Conservation (phyloP, 164 flowering plant genomes). For the Platanus orientalis region DNA sequence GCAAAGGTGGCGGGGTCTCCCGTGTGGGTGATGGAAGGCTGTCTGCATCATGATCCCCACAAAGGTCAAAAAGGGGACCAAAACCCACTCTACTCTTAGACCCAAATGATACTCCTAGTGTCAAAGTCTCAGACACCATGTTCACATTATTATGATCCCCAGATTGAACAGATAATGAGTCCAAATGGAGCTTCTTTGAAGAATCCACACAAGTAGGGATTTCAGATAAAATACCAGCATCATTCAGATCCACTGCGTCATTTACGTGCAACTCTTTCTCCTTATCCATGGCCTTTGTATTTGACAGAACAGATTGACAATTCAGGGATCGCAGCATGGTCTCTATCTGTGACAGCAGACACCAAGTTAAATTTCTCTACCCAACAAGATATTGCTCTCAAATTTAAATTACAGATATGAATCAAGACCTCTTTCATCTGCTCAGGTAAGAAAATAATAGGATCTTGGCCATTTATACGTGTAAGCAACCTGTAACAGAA, state of each 20-base stretch:
- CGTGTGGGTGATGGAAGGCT: slow-evolving; percentile 96
- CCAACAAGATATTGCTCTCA: neutral
- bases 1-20: slow-evolving; percentile 31
- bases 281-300: too few species aligned
- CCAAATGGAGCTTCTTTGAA: slow-evolving; percentile 21
- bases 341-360: slow-evolving; percentile 40
- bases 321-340: too few species aligned
- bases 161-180: slow-evolving; percentile 19
- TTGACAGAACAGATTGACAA: too few species aligned
- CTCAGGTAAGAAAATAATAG: slow-evolving; percentile 41
- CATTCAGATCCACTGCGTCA: slow-evolving; percentile 16
- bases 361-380: slow-evolving; percentile 5
- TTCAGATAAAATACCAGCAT: slow-evolving; percentile 15
- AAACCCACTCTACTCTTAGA: slow-evolving; percentile 35
- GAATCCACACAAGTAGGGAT: slow-evolving; percentile 18
- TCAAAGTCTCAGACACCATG: slow-evolving; percentile 19
- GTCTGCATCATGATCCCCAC: slow-evolving; percentile 75
- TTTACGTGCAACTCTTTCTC: slow-evolving; percentile 18
- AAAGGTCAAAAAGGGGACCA: slow-evolving; percentile 72
- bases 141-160: slow-evolving; percentile 16
- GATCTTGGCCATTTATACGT: slow-evolving; percentile 31
- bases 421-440: slow-evolving; percentile 66
- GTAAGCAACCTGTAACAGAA: slow-evolving; percentile 51
- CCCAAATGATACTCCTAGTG: slow-evolving; percentile 22
- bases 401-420: slow-evolving; percentile 1